A percentile compares a stretch with the other conserved stretches of the same genome.
phyloP scores from a whole-genome alignment of 306 rosid species.

The Alnus glutinosa region DNA sequence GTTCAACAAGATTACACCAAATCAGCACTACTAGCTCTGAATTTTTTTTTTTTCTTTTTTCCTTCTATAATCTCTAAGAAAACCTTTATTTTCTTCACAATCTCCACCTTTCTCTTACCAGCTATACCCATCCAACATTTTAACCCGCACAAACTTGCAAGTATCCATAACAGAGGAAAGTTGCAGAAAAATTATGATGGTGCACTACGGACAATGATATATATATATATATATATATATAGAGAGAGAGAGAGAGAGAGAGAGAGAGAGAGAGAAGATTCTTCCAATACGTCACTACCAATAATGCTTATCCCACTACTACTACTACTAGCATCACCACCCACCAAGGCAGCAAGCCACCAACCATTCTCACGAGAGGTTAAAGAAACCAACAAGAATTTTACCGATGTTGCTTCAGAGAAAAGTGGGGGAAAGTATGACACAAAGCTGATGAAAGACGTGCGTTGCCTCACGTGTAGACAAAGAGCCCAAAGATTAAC shows the following conservation, averaged over 20 bases:
- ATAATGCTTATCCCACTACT: constrained; percentile 46
- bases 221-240: too few species aligned
- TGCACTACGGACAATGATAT: not conserved
- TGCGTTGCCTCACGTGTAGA: constrained; percentile 29
- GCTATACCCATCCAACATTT: too few species aligned
- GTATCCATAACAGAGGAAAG: not conserved
- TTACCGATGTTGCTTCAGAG: too few species aligned
- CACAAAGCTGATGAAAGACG: constrained; percentile 36
- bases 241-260: constrained; percentile 17
- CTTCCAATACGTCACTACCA: constrained; percentile 32
- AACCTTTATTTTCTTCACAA: too few species aligned
- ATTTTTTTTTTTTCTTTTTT: too few species aligned
- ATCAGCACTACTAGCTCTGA: too few species aligned
- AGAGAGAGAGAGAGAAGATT: constrained; percentile 39
- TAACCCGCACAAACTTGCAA: too few species aligned
- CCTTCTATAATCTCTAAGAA: too few species aligned
- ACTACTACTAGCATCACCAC: constrained; percentile 40
- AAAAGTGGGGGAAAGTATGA: not conserved
- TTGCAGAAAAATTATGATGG: not conserved
- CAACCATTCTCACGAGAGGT: constrained; percentile 12
- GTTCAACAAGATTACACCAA: too few species aligned
- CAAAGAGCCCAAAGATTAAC: constrained; percentile 30
- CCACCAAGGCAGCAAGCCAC: constrained; percentile 24
- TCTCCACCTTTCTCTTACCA: too few species aligned
- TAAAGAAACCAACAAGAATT: too few species aligned